These are phyloP conservation scores for Huntiella bhutanensis DNA, from an alignment of 2,329 filamentous ascomycete species.

Conservation along the genomic window DNA sequence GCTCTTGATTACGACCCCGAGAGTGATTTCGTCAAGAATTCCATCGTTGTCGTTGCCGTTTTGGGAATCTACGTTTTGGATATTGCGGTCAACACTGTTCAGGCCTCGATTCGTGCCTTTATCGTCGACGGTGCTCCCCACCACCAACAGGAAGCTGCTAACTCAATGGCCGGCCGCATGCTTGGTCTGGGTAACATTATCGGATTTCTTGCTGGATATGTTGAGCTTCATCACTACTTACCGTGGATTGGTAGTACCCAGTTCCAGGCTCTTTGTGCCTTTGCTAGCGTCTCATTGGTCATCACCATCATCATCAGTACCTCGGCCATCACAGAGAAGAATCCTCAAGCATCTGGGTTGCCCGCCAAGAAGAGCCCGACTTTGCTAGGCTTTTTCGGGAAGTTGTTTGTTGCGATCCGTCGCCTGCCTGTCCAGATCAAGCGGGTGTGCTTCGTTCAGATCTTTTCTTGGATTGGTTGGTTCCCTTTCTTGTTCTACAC, in stretches of 20 bases:
- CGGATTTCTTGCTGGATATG: conserved; percentile 73
- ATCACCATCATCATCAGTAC: conserved; percentile 55
- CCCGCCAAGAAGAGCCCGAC: conserved; percentile 37
- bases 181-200: conserved; percentile 79
- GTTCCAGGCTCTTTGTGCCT: conserved; percentile 79
- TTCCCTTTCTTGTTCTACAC: conserved; percentile 94
- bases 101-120: conserved; percentile 78
- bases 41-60: conserved; percentile 62
- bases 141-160: conserved; percentile 84
- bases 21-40: conserved; percentile 42
- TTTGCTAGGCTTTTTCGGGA: conserved; percentile 59
- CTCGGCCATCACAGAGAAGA: conserved; percentile 52
- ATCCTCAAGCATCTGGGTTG: conserved; percentile 32
- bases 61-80: conserved; percentile 78
- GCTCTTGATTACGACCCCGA: conserved; percentile 53
- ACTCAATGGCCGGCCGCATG: conserved; percentile 81
- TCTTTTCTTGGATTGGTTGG: conserved; percentile 86
- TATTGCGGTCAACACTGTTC: conserved; percentile 91
- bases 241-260: conserved; percentile 74
- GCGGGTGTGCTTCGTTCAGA: conserved; percentile 64
- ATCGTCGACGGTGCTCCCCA: conserved; percentile 85
- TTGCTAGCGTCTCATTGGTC: conserved; percentile 57
- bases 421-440: conserved; percentile 65
- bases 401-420: conserved; percentile 57
- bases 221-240: conserved; percentile 54